phyloP scores from a whole-genome alignment of 495 filamentous ascomycete species.

The Aspergillus funiculosus region DNA sequence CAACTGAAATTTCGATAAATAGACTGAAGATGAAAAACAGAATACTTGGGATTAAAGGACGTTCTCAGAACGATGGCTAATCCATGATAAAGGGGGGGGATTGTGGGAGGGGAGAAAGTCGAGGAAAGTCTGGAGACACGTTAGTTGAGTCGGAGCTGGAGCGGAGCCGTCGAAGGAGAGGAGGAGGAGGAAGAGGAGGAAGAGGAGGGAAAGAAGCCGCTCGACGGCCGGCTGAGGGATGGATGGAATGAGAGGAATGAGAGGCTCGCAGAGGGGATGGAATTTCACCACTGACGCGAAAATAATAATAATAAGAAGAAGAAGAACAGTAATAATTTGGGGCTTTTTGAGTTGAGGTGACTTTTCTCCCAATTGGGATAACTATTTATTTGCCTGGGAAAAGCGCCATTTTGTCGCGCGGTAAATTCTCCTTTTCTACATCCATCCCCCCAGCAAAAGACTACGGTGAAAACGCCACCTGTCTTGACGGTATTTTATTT shows the following conservation, averaged over 20 bases:
- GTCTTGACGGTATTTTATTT: too few relatives aligned
- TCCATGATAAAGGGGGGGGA: slow-evolving; percentile 21
- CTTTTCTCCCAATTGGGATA: too few relatives aligned
- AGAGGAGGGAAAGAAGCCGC: slow-evolving; percentile 5
- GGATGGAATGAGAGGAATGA: slow-evolving; percentile 5
- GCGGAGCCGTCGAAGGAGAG: neutral
- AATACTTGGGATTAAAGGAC: slow-evolving; percentile 6
- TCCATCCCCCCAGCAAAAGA: too few relatives aligned
- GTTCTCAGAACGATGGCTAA: slow-evolving; percentile 7
- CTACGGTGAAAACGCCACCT: too few relatives aligned
- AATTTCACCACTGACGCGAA: slow-evolving; percentile 10
- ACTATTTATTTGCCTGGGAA: too few relatives aligned
- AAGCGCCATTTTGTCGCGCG: too few relatives aligned
- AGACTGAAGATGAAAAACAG: slow-evolving; percentile 6
- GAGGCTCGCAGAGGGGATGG: neutral
- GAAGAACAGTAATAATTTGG: too few relatives aligned
- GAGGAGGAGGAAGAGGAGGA: neutral
- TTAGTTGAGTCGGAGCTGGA: too few relatives aligned
- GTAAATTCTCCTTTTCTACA: too few relatives aligned
- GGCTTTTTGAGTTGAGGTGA: too few relatives aligned
- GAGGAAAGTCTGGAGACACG: too few relatives aligned
- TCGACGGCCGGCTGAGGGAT: neutral
- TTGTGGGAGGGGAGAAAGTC: neutral
- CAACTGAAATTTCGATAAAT: slow-evolving; percentile 1
- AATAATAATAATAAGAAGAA: slow-evolving; percentile 13